Evolutionary conservation across 371 early-diverging fungal genomes (phyloP), one percentile per base, ranked within the genome.

Genomic region (Mortierella sp.): DNA sequence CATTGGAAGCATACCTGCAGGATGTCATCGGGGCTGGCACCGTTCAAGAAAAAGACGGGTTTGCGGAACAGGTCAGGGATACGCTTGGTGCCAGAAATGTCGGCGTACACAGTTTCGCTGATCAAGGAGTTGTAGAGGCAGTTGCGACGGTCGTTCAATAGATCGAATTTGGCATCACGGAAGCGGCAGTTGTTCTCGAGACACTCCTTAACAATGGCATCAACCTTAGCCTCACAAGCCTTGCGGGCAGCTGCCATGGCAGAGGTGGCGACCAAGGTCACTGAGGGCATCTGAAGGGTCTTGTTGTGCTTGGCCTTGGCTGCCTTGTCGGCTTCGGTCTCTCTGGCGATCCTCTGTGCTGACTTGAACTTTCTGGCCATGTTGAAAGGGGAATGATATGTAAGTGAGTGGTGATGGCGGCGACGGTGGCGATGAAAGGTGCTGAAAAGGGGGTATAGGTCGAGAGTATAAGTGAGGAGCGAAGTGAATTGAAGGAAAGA

Each of bases 181-280:
- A 85, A 85, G 24, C 79, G 79, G 82, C 78, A 73, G 74, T 85
- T 85, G 73, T 85, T 81, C 54, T 72, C 70, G 24, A 76, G 44
- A 14, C 85, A 85, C 55, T 85, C 85, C 44, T 81, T 74, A n/a
- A 85, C 80, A 55, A 85, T 85, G 45, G 85, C 85, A 71, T 85
- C 82, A 21, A 85, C 85, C 65, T 85, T 85, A 77, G 70, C 79
- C 7, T 70, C 74, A 44, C 85, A 85, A 0, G 81, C 85, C n/a
- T 74, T 65, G 19, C 79, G 79, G 21, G 85, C 85, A 0, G 82
- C 85, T 10, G 34, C 38, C 85, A 81, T 85, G 74, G 85, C 79
- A 11, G 76, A 76, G 14, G 85, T 85, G 5, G 85, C 85, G 10
- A 81, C 63, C 47, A 85, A 54, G 7, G 85, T 85, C 26, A 77